Evolutionary conservation across 306 rosid genomes (phyloP).

Genomic region (Pterocarpus santalinus): DNA sequence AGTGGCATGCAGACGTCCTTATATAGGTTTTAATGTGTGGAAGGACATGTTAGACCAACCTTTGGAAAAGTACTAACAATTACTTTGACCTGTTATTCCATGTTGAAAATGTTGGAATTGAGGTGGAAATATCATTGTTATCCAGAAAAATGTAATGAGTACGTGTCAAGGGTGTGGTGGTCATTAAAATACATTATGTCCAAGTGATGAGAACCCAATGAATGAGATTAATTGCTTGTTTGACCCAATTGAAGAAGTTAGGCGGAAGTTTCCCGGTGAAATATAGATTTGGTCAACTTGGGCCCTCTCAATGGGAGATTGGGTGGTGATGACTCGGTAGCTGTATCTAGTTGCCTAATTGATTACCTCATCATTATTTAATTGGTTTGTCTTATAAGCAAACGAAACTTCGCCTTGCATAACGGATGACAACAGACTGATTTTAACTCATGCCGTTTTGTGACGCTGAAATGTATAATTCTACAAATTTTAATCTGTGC

Average conservation of each 20-base stretch:
- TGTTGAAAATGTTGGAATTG: not conserved
- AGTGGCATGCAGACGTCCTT: not conserved
- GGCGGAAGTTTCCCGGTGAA: conserved; percentile 1
- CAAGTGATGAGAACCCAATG: not conserved
- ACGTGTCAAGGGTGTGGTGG: conserved; percentile 27
- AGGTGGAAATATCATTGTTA: conserved; percentile 48
- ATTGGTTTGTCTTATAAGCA: conserved; percentile 24
- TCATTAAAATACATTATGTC: not conserved
- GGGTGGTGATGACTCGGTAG: conserved; percentile 28
- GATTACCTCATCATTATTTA: conserved; percentile 11
- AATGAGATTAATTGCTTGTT: conserved; percentile 4
- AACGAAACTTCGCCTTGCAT: conserved; percentile 19
- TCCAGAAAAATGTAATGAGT: conserved; percentile 23
- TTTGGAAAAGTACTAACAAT: not conserved
- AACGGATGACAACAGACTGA: conserved; percentile 6
- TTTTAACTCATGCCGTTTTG: not conserved
- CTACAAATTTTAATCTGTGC: not conserved
- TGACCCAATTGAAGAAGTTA: conserved; percentile 32
- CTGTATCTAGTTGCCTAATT: conserved; percentile 14
- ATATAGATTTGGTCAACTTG: conserved; percentile 34
- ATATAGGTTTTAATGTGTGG: conserved; percentile 36
- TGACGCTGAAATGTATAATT: not conserved
- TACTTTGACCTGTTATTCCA: conserved; percentile 28
- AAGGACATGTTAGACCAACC: conserved; percentile 40
- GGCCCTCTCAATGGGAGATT: not conserved